Evolutionary conservation across 2,329 filamentous ascomycete genomes (phyloP).

Genomic region (Teratosphaeria nubilosa): DNA sequence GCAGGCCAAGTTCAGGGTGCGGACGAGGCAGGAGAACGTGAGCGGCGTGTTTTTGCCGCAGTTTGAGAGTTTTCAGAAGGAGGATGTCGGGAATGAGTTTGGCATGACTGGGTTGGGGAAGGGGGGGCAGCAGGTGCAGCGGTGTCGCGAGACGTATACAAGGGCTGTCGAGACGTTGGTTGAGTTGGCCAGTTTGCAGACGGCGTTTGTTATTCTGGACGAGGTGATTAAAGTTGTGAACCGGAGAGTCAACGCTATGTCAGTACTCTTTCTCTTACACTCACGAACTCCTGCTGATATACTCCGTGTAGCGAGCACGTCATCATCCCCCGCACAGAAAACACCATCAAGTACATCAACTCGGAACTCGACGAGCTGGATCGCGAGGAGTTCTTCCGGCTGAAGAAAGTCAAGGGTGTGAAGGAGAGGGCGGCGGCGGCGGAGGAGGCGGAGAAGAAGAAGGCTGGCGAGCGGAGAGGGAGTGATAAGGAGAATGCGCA

Average conservation of each 20-base stretch:
- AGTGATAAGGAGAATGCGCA: slow-evolving; percentile 22
- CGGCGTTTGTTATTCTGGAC: slow-evolving; percentile 93
- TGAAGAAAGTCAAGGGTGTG: slow-evolving; percentile 84
- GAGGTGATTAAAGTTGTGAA: slow-evolving; percentile 99
- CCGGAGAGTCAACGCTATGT: slow-evolving; percentile 94
- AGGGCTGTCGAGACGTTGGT: slow-evolving; percentile 92
- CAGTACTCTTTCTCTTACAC: slow-evolving; percentile 26
- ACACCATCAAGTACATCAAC: slow-evolving; percentile 99
- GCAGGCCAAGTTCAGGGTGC: slow-evolving; percentile 81
- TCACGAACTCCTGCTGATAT: slow-evolving; percentile 1
- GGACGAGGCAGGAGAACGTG: slow-evolving; percentile 96
- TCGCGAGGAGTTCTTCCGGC: slow-evolving; percentile 91
- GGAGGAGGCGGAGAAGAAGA: slow-evolving; percentile 22
- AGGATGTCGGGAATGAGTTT: slow-evolving; percentile 82
- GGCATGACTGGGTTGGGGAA: slow-evolving; percentile 91
- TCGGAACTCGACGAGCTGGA: slow-evolving; percentile 96
- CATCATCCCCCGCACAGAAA: slow-evolving; percentile 95
- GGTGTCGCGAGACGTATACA: slow-evolving; percentile 90
- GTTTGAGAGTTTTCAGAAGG: slow-evolving; percentile 82
- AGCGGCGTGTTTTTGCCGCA: slow-evolving; percentile 89
- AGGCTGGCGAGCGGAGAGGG: slow-evolving; percentile 5
- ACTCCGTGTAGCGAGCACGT: slow-evolving; percentile 62
- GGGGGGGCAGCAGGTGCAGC: slow-evolving; percentile 92
- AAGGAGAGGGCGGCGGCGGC: slow-evolving; percentile 45
- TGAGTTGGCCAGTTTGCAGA: slow-evolving; percentile 90